These are phyloP conservation scores for Royoungia palumana DNA, from an alignment of 768 basidiomycete species.

Conservation along the genomic window DNA sequence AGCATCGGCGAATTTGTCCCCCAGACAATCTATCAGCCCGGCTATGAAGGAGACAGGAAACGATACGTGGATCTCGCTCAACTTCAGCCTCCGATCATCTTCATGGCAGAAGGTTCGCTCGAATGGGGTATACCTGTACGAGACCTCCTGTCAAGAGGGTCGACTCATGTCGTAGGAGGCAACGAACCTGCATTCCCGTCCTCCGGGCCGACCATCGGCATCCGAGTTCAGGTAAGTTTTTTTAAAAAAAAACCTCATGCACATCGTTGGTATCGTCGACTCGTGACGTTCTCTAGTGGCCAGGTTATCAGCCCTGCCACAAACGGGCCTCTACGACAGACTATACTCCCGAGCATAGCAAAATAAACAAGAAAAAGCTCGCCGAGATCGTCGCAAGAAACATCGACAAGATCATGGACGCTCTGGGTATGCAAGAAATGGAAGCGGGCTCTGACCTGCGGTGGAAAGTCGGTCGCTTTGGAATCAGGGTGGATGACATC, in stretches of 20 bases:
- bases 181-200: slow-evolving; percentile 62
- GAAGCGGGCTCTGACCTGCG: background rate
- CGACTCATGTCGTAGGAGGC: slow-evolving; percentile 46
- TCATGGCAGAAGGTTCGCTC: slow-evolving; percentile 46
- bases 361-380: slow-evolving; percentile 64
- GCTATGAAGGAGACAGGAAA: slow-evolving; percentile 64
- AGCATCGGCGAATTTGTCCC: slow-evolving; percentile 51
- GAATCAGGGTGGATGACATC: slow-evolving; percentile 10
- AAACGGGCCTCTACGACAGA: slow-evolving; percentile 71
- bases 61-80: slow-evolving; percentile 67
- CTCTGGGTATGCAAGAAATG: slow-evolving; percentile 4
- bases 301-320: slow-evolving; percentile 67
- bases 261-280: background rate
- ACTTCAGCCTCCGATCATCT: slow-evolving; percentile 59
- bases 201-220: slow-evolving; percentile 68
- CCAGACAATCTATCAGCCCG: slow-evolving; percentile 66
- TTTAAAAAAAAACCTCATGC: too few relatives aligned
- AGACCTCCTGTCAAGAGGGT: slow-evolving; percentile 55
- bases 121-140: slow-evolving; percentile 58
- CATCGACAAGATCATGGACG: slow-evolving; percentile 29
- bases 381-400: slow-evolving; percentile 71
- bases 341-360: slow-evolving; percentile 62
- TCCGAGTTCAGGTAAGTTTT: slow-evolving; percentile 56
- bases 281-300: slow-evolving; percentile 53
- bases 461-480: slow-evolving; percentile 16